phyloP scores from a whole-genome alignment of 1,284 basidiomycete genomes.

The Cryptococcus wingfieldii region DNA sequence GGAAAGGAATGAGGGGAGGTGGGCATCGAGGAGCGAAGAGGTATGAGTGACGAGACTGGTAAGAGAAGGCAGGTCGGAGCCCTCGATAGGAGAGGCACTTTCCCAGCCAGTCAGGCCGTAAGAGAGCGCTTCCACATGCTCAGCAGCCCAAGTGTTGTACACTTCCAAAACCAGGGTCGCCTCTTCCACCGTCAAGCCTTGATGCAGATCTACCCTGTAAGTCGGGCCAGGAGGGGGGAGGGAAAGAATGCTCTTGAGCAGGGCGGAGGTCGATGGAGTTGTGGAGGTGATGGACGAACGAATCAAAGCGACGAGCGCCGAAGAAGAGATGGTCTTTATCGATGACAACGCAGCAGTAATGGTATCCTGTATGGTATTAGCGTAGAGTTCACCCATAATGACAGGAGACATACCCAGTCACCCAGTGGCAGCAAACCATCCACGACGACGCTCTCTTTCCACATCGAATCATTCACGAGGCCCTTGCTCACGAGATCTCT shows the following conservation, averaged over 20 bases:
- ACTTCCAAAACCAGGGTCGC: slow-evolving; percentile 31
- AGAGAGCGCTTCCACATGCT: slow-evolving; percentile 18
- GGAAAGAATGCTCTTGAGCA: slow-evolving; percentile 27
- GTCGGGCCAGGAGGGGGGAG: slow-evolving; percentile 37
- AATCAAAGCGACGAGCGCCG: slow-evolving; percentile 29
- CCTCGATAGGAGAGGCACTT: not conserved
- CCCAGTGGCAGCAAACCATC: slow-evolving; percentile 32
- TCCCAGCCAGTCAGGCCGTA: slow-evolving; percentile 34
- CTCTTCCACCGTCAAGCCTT: slow-evolving; percentile 28
- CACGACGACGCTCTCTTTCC: slow-evolving; percentile 30
- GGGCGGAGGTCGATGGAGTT: slow-evolving; percentile 6
- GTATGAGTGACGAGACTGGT: slow-evolving; percentile 31
- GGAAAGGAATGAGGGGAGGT: slow-evolving; percentile 40
- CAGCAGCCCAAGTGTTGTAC: slow-evolving; percentile 33
- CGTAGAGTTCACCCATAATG: not conserved
- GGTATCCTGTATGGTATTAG: slow-evolving; percentile 17
- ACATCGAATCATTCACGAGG: slow-evolving; percentile 37
- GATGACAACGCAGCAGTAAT: slow-evolving; percentile 20
- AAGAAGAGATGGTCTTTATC: slow-evolving; percentile 31
- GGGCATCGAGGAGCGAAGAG: slow-evolving; percentile 44
- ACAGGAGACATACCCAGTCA: slow-evolving; percentile 40
- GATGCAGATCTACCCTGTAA: slow-evolving; percentile 36
- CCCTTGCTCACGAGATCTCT: slow-evolving; percentile 24
- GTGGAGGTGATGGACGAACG: slow-evolving; percentile 15
- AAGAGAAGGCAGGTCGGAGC: slow-evolving; percentile 4